A percentile compares a stretch with the other conserved stretches of the same genome.
Conservation (phyloP, 805 yeast genomes). For the Metschnikowia gelsemii region DNA sequence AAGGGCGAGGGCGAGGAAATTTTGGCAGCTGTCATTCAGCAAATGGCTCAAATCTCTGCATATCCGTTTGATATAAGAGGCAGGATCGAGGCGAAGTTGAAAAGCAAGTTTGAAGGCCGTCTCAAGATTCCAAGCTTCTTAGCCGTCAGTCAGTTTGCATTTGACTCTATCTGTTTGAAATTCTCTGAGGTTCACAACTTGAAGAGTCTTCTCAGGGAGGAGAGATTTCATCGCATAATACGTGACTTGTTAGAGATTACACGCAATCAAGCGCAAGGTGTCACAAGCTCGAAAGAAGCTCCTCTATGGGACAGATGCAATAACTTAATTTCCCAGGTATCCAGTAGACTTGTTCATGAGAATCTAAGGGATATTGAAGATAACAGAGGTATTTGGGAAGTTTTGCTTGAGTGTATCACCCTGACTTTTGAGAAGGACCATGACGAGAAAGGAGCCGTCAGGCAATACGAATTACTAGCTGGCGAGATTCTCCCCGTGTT, state of each 20-base stretch:
- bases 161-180: conserved; percentile 39
- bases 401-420: conserved; percentile 41
- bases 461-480: conserved; percentile 45
- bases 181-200: conserved; percentile 33
- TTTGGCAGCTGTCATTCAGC: conserved; percentile 49
- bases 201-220: conserved; percentile 41
- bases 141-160: conserved; percentile 53
- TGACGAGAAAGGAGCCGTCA: conserved; percentile 46
- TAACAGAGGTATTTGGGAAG: conserved; percentile 36
- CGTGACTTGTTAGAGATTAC: conserved; percentile 54
- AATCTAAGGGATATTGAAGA: conserved; percentile 11
- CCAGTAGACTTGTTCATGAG: conserved; percentile 29
- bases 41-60: conserved; percentile 50
- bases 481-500: conserved; percentile 42
- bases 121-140: conserved; percentile 61
- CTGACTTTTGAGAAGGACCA: conserved; percentile 40
- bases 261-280: conserved; percentile 41
- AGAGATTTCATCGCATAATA: conserved; percentile 45
- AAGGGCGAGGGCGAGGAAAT: conserved; percentile 28
- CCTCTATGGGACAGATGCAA: conserved; percentile 55
- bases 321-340: conserved; percentile 36
- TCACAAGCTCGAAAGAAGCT: conserved; percentile 27
- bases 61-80: conserved; percentile 63
- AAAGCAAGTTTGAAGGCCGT: conserved; percentile 33
- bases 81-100: conserved; percentile 54